Evolutionary conservation across 1,139 yeast species (phyloP), one percentile per base, ranked within the genome.

Genomic region (Yamadazyma trypodendri): DNA sequence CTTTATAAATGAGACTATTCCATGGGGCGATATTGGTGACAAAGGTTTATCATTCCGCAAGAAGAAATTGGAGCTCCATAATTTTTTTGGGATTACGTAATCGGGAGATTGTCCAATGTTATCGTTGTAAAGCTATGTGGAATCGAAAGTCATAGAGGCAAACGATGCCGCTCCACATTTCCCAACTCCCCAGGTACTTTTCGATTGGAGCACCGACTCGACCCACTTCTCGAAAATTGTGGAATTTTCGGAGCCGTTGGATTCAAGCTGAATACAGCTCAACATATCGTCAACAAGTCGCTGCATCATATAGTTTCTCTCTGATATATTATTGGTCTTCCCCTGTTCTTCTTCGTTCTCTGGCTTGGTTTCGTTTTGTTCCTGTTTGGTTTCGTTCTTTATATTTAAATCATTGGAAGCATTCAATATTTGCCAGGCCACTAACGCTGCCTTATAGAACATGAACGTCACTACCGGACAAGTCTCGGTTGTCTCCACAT

Each of bases 81-180:
- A 16, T 21, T 14, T 6, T 13, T 24, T 24, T 13, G 5, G 7
- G 21, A 18, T 18, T 18, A 18, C 21, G 8, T 18, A 18, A 18
- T 18, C 21, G 7, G 21, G 8, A 18, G 6, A 24, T 13, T 24
- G 28, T 24, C 13, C 28, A 9, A 14, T 28, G 15, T 16, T n/a
- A 4, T 23, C 5, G 7, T 18, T 8, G 8, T 18, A 18, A 5
- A 18, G 8, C 21, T 30, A 30, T 30, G 9, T 11, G 11, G 25
- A 13, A 18, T 31, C 34, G 14, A n/a, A n/a, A 20, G 22, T 14
- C 34, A 31, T 21, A 11, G 24, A 13, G 18, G 16, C 27, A 14
- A 31, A 31, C 4, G 34, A 31, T 21, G 34, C 34, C 12, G 34
- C 34, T 31, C 27, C 34, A 21, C 34, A 31, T n/a, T 15, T 31